A percentile compares a stretch with the other conserved stretches of the same genome.
Evolutionary conservation across 176 grass and related monocot species (phyloP).

Genomic region (Puccinellia tenuiflora): DNA sequence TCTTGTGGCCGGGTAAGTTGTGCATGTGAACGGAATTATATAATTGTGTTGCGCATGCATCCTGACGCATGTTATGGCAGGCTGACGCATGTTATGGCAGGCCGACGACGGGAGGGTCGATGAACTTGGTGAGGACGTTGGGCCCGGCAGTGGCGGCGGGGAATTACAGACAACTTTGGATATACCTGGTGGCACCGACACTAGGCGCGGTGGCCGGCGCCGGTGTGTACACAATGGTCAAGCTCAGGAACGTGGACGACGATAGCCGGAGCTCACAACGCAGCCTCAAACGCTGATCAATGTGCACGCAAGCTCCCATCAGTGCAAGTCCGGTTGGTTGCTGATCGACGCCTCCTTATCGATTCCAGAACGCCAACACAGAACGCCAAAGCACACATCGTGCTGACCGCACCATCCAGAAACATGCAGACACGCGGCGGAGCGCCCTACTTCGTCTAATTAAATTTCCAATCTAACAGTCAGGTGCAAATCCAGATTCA

Average conservation of each 20-base stretch:
- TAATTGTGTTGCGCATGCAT: accelerated
- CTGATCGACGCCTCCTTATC: background rate
- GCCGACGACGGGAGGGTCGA: conserved; percentile 84
- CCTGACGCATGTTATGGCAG: too few relatives aligned
- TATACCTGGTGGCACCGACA: conserved; percentile 88
- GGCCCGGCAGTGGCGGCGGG: conserved; percentile 85
- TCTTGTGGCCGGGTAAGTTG: conserved; percentile 67
- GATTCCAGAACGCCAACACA: too few relatives aligned
- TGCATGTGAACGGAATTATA: background rate
- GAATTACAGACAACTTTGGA: conserved; percentile 91
- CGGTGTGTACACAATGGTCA: conserved; percentile 66
- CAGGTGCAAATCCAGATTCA: too few relatives aligned
- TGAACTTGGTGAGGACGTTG: conserved; percentile 93
- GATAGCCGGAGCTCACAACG: conserved; percentile 40
- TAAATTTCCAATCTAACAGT: too few relatives aligned
- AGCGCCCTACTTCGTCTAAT: too few relatives aligned
- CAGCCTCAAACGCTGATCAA: conserved; percentile 73
- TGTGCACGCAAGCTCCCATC: background rate
- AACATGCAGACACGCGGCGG: too few relatives aligned
- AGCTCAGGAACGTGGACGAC: conserved; percentile 67
- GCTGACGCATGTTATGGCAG: conserved; percentile 10
- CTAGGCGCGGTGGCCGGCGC: conserved; percentile 69
- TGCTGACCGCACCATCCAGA: too few relatives aligned
- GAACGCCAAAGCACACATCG: too few relatives aligned
- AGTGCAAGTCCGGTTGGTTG: background rate